Evolutionary conservation across 352 stramenopile genomes (phyloP).

Genomic region (Globisporangium nodosum): DNA sequence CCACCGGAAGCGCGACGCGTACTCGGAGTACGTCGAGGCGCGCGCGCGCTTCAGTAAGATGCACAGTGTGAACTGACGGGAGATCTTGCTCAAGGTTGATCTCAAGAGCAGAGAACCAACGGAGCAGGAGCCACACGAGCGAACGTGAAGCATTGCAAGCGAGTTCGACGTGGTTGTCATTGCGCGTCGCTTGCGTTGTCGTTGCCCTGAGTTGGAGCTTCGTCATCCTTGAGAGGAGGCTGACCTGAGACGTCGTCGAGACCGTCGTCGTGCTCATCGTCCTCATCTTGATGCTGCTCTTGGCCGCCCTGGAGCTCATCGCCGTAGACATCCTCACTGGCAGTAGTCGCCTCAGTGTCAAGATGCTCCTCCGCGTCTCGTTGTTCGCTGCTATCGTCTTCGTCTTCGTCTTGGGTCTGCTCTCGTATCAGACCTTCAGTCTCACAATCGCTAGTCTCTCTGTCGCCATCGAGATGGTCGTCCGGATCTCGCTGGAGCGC

Average conservation of each 20-base stretch:
- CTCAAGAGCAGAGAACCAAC: too few relatives aligned
- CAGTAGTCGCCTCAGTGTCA: background rate
- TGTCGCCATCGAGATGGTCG: background rate
- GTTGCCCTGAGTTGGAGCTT: background rate
- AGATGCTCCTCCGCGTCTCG: background rate
- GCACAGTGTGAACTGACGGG: conserved; percentile 72
- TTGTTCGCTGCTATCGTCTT: background rate
- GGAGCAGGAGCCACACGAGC: background rate
- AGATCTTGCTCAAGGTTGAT: too few relatives aligned
- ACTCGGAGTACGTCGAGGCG: conserved; percentile 87
- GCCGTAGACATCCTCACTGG: too few relatives aligned
- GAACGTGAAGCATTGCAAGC: background rate
- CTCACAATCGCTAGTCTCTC: background rate
- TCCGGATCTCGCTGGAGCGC: background rate
- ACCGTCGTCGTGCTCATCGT: too few relatives aligned
- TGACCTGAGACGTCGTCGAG: background rate
- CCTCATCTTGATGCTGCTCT: background rate
- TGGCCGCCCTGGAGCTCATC: background rate
- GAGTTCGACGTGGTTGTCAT: background rate
- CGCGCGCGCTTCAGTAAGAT: conserved; percentile 86
- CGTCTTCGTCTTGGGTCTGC: background rate
- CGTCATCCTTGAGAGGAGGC: background rate
- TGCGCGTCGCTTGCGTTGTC: background rate
- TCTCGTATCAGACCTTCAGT: background rate
- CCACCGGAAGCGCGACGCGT: conserved; percentile 78